Evolutionary conservation across 2,329 filamentous ascomycete genomes (phyloP).

Genomic region (Phialophora macrospora): DNA sequence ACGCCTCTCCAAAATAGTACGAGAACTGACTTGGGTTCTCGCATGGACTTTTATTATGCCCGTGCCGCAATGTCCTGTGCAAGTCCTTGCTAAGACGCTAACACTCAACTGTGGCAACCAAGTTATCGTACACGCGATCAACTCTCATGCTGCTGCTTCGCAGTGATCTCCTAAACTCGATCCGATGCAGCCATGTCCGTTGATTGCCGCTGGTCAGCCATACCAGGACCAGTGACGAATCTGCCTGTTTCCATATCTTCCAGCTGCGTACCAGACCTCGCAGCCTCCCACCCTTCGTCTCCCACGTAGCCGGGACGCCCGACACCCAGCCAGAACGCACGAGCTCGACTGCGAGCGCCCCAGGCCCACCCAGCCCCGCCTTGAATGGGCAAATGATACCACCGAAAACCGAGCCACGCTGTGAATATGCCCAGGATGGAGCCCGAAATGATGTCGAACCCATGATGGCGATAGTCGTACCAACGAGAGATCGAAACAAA

Average conservation of each 20-base stretch:
- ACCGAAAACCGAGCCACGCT: slow-evolving; percentile 76
- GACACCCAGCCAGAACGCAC: slow-evolving; percentile 77
- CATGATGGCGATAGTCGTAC: slow-evolving; percentile 86
- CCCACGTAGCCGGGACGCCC: slow-evolving; percentile 54
- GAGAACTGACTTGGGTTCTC: not conserved
- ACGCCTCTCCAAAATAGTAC: not conserved
- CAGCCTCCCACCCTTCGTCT: slow-evolving; percentile 51
- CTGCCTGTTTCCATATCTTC: not conserved
- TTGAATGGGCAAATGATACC: slow-evolving; percentile 80
- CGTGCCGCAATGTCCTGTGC: not conserved
- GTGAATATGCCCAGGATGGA: slow-evolving; percentile 74
- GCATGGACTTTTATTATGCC: not conserved
- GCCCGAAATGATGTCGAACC: slow-evolving; percentile 91
- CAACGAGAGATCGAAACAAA: slow-evolving; percentile 86
- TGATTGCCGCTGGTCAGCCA: slow-evolving; percentile 26
- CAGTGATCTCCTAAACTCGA: slow-evolving; percentile 12
- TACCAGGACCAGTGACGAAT: slow-evolving; percentile 18
- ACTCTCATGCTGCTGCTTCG: not conserved
- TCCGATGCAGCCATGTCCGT: slow-evolving; percentile 15
- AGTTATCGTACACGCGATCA: not conserved
- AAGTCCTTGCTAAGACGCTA: not conserved
- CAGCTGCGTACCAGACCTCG: not conserved
- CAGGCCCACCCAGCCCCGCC: slow-evolving; percentile 88
- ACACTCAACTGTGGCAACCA: not conserved
- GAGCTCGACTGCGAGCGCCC: slow-evolving; percentile 73